These are phyloP conservation scores for Diaporthe longicolla DNA, from an alignment of 2,329 filamentous ascomycete species.

Conservation along the genomic window DNA sequence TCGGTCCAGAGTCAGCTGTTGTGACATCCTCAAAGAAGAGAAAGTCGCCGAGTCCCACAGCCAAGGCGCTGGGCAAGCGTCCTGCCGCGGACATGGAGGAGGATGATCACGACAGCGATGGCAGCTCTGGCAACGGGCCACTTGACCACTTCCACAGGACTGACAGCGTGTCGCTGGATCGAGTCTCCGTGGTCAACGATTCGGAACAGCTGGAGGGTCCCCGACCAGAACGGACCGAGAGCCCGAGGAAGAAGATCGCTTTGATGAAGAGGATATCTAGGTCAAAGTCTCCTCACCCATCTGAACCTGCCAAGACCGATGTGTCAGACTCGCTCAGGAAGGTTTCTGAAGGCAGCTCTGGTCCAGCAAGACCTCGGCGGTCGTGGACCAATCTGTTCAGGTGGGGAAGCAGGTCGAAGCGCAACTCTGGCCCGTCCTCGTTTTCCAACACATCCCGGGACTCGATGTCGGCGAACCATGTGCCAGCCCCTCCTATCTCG, in stretches of 20 bases:
- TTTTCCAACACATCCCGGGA: conserved; percentile 94
- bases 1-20: conserved; percentile 67
- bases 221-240: conserved; percentile 47
- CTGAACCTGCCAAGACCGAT: conserved; percentile 60
- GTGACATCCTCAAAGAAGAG: conserved; percentile 71
- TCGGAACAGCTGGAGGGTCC: conserved; percentile 44
- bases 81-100: conserved; percentile 42
- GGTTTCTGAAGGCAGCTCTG: conserved; percentile 67
- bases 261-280: conserved; percentile 62
- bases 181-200: conserved; percentile 42
- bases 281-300: conserved; percentile 63
- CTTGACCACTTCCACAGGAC: conserved; percentile 62
- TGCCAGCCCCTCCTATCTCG: conserved; percentile 47
- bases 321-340: conserved; percentile 67
- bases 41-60: conserved; percentile 51
- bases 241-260: conserved; percentile 54
- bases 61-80: conserved; percentile 50
- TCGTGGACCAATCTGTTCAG: conserved; percentile 84
- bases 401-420: conserved; percentile 73
- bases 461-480: conserved; percentile 74
- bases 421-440: conserved; percentile 76
- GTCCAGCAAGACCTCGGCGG: conserved; percentile 51
- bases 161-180: conserved; percentile 59
- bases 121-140: conserved; percentile 40
- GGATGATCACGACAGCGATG: conserved; percentile 42